phyloP scores from a whole-genome alignment of 2,329 filamentous ascomycete species.

The Nemania diffusa region DNA sequence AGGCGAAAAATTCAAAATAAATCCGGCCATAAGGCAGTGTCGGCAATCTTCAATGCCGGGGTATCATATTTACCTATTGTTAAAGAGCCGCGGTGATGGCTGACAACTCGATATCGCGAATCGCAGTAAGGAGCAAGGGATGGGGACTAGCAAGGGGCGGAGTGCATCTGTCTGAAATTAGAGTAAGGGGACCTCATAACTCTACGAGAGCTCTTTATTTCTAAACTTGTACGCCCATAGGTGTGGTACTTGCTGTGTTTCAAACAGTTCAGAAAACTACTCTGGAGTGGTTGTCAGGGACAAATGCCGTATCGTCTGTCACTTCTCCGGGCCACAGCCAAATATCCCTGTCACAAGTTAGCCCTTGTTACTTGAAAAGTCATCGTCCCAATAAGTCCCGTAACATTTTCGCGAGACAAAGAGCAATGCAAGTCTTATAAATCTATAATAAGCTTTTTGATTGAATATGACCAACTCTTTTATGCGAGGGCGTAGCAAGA shows the following conservation, averaged over 20 bases:
- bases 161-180: neutral
- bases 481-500: conserved; percentile 1
- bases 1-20: neutral
- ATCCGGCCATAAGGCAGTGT: conserved; percentile 7
- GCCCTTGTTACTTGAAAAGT: no score
- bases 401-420: no score
- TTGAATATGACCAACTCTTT: neutral
- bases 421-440: neutral
- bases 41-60: neutral
- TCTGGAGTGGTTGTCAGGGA: no score
- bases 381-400: no score
- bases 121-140: neutral
- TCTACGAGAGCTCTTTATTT: neutral
- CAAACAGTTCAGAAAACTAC: no score
- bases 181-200: neutral
- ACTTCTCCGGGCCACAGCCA: no score
- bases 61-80: no score
- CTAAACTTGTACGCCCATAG: neutral
- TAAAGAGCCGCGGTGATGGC: neutral
- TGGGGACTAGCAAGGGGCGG: conserved; percentile 5
- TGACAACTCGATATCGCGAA: neutral
- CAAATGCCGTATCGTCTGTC: no score
- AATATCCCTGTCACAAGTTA: no score
- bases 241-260: neutral
- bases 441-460: conserved; percentile 7